phyloP scores from a whole-genome alignment of 2,329 filamentous ascomycete genomes.

The Verticillium zaregamsianum region DNA sequence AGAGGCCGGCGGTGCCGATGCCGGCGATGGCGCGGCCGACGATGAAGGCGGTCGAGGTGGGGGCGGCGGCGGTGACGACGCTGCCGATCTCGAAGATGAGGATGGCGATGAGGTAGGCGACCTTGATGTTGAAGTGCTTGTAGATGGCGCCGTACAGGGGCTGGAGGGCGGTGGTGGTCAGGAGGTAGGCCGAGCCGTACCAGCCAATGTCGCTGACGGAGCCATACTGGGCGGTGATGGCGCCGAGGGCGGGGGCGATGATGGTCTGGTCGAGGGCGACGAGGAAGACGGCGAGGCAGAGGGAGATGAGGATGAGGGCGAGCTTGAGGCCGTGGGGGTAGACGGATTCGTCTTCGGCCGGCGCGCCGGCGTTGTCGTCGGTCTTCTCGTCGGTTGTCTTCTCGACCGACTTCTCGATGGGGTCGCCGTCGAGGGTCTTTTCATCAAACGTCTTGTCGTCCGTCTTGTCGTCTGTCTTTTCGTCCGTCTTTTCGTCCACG shows the following conservation, averaged over 20 bases:
- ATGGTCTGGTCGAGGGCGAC: conserved; percentile 49
- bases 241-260: conserved; percentile 47
- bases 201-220: conserved; percentile 47
- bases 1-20: conserved; percentile 46
- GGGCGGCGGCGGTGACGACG: conserved; percentile 38
- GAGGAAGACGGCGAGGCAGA: conserved; percentile 43
- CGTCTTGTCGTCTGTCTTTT: not conserved
- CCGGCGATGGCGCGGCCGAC: conserved; percentile 48
- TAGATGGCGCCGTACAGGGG: conserved; percentile 46
- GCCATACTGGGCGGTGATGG: conserved; percentile 42
- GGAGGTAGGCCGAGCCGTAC: conserved; percentile 46
- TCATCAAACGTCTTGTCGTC: not conserved
- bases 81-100: conserved; percentile 41
- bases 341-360: conserved; percentile 13
- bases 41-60: conserved; percentile 43
- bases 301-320: conserved; percentile 35
- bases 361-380: not conserved
- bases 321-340: conserved; percentile 38
- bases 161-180: conserved; percentile 45
- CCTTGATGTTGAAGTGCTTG: conserved; percentile 45
- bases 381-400: not conserved
- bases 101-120: conserved; percentile 35
- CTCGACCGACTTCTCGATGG: not conserved
- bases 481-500: not conserved
- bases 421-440: not conserved